These are phyloP conservation scores for Blumeriella jaapii DNA, from an alignment of 2,329 filamentous ascomycete genomes.

Conservation along the genomic window DNA sequence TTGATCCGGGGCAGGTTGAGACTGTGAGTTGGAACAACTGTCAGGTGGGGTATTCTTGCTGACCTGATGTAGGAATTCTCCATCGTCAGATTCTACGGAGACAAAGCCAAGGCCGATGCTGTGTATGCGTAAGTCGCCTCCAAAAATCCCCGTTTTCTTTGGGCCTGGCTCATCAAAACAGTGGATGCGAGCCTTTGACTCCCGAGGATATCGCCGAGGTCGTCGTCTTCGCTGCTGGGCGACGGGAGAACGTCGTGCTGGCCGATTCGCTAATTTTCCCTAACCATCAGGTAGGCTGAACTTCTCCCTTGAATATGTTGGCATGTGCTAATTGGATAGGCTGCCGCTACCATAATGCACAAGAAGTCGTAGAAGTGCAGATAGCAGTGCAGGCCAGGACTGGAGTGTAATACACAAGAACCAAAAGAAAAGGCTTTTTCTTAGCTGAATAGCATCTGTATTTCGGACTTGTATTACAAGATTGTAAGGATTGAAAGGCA, in stretches of 20 bases:
- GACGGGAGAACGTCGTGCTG: slow-evolving; percentile 81
- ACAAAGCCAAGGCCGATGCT: slow-evolving; percentile 79
- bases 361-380: slow-evolving; percentile 27
- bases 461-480: too few relatives aligned
- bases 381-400: slow-evolving; percentile 24
- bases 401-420: slow-evolving; percentile 24
- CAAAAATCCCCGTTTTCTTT: too few relatives aligned
- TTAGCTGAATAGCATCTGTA: too few relatives aligned
- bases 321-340: slow-evolving; percentile 27
- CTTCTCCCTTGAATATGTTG: slow-evolving; percentile 5
- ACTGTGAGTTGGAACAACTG: slow-evolving; percentile 42
- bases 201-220: slow-evolving; percentile 87
- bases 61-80: slow-evolving; percentile 58
- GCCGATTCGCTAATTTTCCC: slow-evolving; percentile 82
- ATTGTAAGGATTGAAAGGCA: too few relatives aligned
- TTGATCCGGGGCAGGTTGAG: slow-evolving; percentile 89
- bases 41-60: slow-evolving; percentile 1
- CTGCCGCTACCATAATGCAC: slow-evolving; percentile 34
- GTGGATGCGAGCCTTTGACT: slow-evolving; percentile 70
- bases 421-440: too few relatives aligned
- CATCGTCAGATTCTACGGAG: slow-evolving; percentile 76
- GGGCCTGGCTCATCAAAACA: slow-evolving; percentile 28
- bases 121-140: slow-evolving; percentile 79
- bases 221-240: slow-evolving; percentile 72
- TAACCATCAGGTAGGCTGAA: slow-evolving; percentile 68